These are phyloP conservation scores for Mucor circinelloides DNA, from an alignment of 371 early-diverging fungal species.

Conservation along the genomic window DNA sequence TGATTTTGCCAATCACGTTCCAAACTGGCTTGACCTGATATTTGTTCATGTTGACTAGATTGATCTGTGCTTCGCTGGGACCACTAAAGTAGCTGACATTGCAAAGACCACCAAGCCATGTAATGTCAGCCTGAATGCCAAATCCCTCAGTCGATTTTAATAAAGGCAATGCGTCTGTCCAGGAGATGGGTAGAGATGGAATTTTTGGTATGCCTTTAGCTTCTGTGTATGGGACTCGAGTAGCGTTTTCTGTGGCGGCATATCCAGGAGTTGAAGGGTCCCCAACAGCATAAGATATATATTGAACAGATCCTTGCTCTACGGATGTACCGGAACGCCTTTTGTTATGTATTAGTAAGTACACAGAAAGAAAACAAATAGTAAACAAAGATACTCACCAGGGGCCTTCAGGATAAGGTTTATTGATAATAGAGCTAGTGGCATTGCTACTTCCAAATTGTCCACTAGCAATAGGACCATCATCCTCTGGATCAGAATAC, in stretches of 20 bases:
- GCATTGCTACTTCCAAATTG: not conserved
- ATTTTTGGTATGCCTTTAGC: conserved; percentile 53
- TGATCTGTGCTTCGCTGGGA: conserved; percentile 50
- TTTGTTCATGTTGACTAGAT: conserved; percentile 56
- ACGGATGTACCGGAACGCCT: conserved; percentile 9
- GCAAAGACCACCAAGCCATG: conserved; percentile 43
- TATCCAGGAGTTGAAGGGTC: conserved; percentile 71
- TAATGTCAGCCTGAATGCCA: conserved; percentile 34
- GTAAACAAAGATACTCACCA: not conserved
- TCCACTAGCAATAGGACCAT: not conserved
- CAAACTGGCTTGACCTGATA: conserved; percentile 62
- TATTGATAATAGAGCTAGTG: not conserved
- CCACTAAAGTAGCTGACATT: conserved; percentile 55
- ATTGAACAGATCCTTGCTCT: conserved; percentile 64
- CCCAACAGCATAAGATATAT: conserved; percentile 47
- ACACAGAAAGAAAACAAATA: not conserved
- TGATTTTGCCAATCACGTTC: conserved; percentile 65
- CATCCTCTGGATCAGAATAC: conserved; percentile 60
- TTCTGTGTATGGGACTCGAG: conserved; percentile 32
- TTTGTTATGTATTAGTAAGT: not conserved
- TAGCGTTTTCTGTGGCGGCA: conserved; percentile 55
- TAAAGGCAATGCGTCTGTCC: conserved; percentile 60
- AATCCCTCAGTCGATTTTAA: conserved; percentile 51
- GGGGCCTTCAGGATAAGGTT: conserved; percentile 13
- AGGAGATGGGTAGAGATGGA: conserved; percentile 70